Conservation (phyloP, 2,329 filamentous ascomycete genomes). For the Chaetomium globosum region DNA sequence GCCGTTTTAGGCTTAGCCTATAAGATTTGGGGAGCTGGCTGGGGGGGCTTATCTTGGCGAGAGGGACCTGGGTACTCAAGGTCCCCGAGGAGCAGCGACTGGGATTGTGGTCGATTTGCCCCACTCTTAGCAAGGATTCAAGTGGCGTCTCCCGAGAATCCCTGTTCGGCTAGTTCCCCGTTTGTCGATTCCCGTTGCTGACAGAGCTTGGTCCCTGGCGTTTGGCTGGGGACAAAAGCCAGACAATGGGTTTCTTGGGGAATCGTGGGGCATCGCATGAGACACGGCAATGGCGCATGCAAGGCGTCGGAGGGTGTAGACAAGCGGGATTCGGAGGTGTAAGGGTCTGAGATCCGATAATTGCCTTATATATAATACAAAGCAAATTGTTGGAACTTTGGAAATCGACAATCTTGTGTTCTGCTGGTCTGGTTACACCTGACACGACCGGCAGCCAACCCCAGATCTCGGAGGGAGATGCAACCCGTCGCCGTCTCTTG, state of each 20-base stretch:
- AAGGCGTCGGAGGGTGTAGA: not conserved
- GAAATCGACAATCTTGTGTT: not conserved
- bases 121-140: not conserved
- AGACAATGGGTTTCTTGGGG: not conserved
- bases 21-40: too few species aligned
- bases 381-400: not conserved
- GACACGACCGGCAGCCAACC: not conserved
- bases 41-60: too few species aligned
- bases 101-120: not conserved
- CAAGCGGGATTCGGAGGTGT: not conserved
- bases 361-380: not conserved
- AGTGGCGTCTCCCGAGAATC: conserved; percentile 1
- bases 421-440: not conserved
- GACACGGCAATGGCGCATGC: not conserved
- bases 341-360: not conserved
- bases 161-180: not conserved
- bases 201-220: not conserved
- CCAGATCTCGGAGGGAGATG: not conserved
- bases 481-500: conserved; percentile 9
- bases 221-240: not conserved
- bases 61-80: too few species aligned
- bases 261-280: not conserved
- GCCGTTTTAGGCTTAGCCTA: too few species aligned
- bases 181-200: conserved; percentile 1
- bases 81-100: not conserved